Conservation (phyloP, 441 rosid genomes). For the Corymbia calophylla region DNA sequence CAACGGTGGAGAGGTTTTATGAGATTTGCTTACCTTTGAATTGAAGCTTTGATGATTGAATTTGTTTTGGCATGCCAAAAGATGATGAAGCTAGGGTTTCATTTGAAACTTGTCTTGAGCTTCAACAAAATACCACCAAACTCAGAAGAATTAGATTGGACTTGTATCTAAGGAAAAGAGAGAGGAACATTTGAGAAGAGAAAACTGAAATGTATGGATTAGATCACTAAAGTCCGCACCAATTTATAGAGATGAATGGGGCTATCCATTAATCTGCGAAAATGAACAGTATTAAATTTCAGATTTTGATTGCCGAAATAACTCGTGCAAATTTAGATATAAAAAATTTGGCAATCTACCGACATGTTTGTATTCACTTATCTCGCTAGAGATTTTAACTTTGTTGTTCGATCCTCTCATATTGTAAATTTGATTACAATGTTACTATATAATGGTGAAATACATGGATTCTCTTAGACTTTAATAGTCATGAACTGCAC, state of each 20-base stretch:
- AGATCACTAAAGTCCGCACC: neutral
- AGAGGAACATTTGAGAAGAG: neutral
- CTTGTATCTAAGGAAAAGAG: neutral
- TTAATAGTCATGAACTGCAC: neutral
- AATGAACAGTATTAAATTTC: neutral
- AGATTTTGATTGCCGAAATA: neutral
- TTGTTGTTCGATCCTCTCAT: rapidly evolving
- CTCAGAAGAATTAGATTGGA: neutral
- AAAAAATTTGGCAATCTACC: neutral
- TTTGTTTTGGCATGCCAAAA: neutral
- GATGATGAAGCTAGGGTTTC: neutral
- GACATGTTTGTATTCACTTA: neutral
- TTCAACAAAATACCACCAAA: neutral
- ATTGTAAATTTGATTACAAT: neutral
- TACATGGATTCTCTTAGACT: neutral
- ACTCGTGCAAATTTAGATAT: neutral
- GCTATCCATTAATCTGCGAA: neutral
- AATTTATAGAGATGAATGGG: neutral
- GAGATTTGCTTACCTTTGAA: neutral
- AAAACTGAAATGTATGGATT: neutral
- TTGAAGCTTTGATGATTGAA: neutral
- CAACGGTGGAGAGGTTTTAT: neutral
- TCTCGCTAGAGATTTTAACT: neutral
- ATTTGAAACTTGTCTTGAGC: neutral
- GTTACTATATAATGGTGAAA: neutral